These are phyloP conservation scores for Hymenoscyphus albidus DNA, from an alignment of 2,329 filamentous ascomycete genomes.

Conservation along the genomic window DNA sequence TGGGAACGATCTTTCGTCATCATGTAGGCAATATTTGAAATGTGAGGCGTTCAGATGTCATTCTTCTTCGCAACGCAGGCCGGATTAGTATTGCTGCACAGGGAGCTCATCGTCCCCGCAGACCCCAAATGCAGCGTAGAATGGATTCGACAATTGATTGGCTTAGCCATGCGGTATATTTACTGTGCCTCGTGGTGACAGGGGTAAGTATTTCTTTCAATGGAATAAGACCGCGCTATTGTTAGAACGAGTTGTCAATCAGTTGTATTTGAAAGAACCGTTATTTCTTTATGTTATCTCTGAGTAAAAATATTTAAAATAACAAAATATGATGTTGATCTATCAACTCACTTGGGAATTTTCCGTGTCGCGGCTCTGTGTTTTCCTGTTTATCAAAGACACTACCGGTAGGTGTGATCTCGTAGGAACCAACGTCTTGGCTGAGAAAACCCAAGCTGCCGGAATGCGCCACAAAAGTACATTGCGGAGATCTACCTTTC, in stretches of 20 bases:
- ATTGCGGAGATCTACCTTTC: neutral
- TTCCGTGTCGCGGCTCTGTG: neutral
- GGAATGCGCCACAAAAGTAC: neutral
- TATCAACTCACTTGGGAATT: neutral
- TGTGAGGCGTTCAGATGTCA: neutral
- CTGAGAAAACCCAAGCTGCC: neutral
- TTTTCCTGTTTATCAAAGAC: neutral
- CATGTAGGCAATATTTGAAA: neutral
- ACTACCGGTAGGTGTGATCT: neutral
- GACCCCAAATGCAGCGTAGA: neutral
- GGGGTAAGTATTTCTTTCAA: neutral
- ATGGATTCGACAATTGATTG: neutral
- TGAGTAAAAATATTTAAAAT: neutral
- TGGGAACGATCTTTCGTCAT: neutral
- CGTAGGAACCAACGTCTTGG: neutral
- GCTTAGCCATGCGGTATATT: neutral
- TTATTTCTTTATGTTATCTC: neutral
- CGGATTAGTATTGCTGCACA: neutral
- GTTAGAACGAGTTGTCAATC: neutral
- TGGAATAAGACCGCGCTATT: neutral
- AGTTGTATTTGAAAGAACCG: neutral
- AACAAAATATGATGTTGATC: neutral
- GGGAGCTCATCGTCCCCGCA: neutral
- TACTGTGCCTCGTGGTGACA: neutral
- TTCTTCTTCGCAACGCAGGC: neutral